Evolutionary conservation across 805 yeast genomes (phyloP).

Genomic region (Yamadazyma kitorensis): DNA sequence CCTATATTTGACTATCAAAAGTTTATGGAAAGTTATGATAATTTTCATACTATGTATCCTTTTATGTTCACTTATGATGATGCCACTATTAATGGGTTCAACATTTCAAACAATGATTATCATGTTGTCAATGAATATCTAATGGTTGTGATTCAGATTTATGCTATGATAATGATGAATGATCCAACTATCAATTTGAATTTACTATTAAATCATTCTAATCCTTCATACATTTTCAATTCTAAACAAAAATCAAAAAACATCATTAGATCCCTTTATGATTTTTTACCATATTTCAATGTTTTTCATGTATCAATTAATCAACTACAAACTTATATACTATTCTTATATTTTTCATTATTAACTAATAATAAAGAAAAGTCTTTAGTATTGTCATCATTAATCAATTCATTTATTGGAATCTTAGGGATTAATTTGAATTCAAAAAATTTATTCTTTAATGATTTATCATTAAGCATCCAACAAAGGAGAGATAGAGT

Average conservation of each 20-base stretch:
- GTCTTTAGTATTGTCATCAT: slow-evolving; percentile 33
- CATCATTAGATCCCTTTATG: slow-evolving; percentile 39
- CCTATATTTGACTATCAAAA: slow-evolving; percentile 54
- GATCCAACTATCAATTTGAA: slow-evolving; percentile 44
- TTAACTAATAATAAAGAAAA: slow-evolving; percentile 42
- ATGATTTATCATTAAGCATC: slow-evolving; percentile 40
- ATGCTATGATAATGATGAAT: slow-evolving; percentile 52
- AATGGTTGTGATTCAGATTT: slow-evolving; percentile 46
- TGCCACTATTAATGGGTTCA: slow-evolving; percentile 46
- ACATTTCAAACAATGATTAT: slow-evolving; percentile 44
- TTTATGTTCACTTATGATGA: slow-evolving; percentile 46
- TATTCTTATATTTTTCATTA: slow-evolving; percentile 48
- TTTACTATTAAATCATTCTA: slow-evolving; percentile 34
- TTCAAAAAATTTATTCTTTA: slow-evolving; percentile 41
- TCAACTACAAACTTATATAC: slow-evolving; percentile 49
- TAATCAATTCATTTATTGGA: slow-evolving; percentile 43
- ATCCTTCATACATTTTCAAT: slow-evolving; percentile 26
- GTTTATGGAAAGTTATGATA: slow-evolving; percentile 51
- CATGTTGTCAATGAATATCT: slow-evolving; percentile 40
- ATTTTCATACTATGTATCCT: slow-evolving; percentile 47
- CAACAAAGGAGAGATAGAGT: slow-evolving; percentile 39
- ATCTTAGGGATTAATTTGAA: slow-evolving; percentile 42
- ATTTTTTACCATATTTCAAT: slow-evolving; percentile 46
- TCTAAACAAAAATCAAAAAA: slow-evolving; percentile 18
- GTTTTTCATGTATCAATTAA: slow-evolving; percentile 45